A percentile compares a stretch with the other conserved stretches of the same genome.
Conservation (phyloP, 2,329 filamentous ascomycete genomes). For the Alternaria postmessia region DNA sequence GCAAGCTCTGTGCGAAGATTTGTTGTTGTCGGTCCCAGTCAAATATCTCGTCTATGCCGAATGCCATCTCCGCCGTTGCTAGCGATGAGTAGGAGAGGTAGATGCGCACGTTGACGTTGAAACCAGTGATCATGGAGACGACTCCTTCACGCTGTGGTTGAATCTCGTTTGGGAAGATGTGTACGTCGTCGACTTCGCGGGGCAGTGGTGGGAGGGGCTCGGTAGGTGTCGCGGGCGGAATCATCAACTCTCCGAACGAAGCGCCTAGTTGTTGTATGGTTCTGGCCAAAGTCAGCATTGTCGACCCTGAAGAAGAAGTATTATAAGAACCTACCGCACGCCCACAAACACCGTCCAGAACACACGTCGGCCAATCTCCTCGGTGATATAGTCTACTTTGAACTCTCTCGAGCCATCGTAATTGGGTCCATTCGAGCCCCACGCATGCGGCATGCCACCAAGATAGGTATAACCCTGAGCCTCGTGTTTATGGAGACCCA, state of each 20-base stretch:
- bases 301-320: background rate
- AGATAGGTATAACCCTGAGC: slow-evolving; percentile 52
- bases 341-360: slow-evolving; percentile 86
- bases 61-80: slow-evolving; percentile 81
- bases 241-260: slow-evolving; percentile 73
- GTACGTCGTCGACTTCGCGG: slow-evolving; percentile 83
- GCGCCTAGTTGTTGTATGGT: slow-evolving; percentile 81
- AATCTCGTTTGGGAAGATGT: slow-evolving; percentile 75
- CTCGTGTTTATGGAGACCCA: slow-evolving; percentile 69
- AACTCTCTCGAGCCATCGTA: slow-evolving; percentile 49
- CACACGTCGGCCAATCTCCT: slow-evolving; percentile 66
- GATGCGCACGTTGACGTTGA: slow-evolving; percentile 79
- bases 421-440: slow-evolving; percentile 48
- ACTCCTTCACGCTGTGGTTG: slow-evolving; percentile 72
- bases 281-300: slow-evolving; percentile 52
- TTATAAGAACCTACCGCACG: slow-evolving; percentile 62
- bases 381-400: slow-evolving; percentile 55
- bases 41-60: slow-evolving; percentile 78
- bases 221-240: slow-evolving; percentile 77
- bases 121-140: slow-evolving; percentile 77
- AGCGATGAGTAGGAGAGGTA: slow-evolving; percentile 83
- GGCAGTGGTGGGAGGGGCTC: slow-evolving; percentile 82
- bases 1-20: slow-evolving; percentile 74
- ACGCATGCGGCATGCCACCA: slow-evolving; percentile 43
- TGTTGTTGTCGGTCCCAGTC: slow-evolving; percentile 80